Evolutionary conservation across 108 stramenopile genomes (phyloP).

Genomic region (Nitzschia sp.): DNA sequence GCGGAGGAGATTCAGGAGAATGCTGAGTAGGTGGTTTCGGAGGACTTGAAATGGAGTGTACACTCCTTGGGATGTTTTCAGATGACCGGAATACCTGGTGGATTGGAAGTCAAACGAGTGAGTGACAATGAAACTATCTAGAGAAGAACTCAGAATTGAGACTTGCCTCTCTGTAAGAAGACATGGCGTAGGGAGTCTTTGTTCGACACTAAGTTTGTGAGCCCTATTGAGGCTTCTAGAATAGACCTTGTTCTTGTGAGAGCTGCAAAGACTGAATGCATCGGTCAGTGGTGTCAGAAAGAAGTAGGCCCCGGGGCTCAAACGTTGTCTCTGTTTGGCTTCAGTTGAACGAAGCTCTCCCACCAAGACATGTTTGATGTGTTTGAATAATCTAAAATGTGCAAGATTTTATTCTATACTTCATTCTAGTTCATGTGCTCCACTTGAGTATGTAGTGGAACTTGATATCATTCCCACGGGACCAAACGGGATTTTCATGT

Average conservation of each 20-base stretch:
- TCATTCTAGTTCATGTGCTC: not conserved
- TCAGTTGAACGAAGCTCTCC: constrained; percentile 14
- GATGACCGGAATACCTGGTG: constrained; percentile 32
- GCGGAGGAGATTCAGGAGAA: constrained; percentile 16
- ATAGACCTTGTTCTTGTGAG: not conserved
- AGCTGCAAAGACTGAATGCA: not conserved
- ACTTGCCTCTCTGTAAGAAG: constrained; percentile 24
- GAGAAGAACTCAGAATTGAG: not conserved
- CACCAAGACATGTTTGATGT: constrained; percentile 5
- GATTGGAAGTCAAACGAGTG: not conserved
- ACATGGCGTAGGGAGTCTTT: constrained; percentile 6
- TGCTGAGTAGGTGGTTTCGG: not conserved
- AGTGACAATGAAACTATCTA: not conserved
- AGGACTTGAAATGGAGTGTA: not conserved
- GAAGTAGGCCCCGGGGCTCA: not conserved
- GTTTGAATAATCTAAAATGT: constrained; percentile 13
- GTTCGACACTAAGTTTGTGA: not conserved
- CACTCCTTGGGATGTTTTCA: constrained; percentile 13
- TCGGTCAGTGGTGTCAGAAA: no score
- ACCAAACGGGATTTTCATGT: no score
- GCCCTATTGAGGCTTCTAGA: not conserved
- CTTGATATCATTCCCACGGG: no score
- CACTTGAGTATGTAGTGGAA: no score
- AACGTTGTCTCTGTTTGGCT: constrained; percentile 8
- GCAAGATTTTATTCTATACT: not conserved